A percentile compares a stretch with the other conserved stretches of the same genome.
Conservation (phyloP, 768 basidiomycete genomes). For the Botryobasidium botryosum region DNA sequence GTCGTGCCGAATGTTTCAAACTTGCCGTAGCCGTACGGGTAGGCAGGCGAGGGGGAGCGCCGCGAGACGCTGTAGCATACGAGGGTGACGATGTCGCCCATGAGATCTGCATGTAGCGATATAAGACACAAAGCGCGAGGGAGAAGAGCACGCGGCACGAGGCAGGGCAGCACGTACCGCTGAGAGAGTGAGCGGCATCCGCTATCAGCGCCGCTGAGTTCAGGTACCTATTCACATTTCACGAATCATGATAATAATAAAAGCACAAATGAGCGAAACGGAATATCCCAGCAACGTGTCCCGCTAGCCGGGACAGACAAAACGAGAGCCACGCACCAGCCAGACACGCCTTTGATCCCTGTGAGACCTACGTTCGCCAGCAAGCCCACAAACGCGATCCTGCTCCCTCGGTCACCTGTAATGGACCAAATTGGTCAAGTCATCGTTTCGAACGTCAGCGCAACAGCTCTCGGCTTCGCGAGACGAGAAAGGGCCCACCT, state of each 20-base stretch:
- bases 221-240: conserved; percentile 20
- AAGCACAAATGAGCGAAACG: background rate
- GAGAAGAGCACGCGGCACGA: conserved; percentile 8
- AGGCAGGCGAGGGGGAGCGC: conserved; percentile 56
- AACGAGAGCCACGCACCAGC: conserved; percentile 41
- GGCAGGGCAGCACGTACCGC: conserved; percentile 43
- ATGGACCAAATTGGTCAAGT: conserved; percentile 1
- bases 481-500: conserved; percentile 4
- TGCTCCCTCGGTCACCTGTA: conserved; percentile 62
- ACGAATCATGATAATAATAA: conserved; percentile 1
- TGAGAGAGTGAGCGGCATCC: conserved; percentile 83
- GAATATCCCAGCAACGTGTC: background rate
- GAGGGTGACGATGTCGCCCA: conserved; percentile 84
- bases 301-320: background rate
- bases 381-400: conserved; percentile 73
- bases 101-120: conserved; percentile 41
- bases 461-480: too few relatives aligned
- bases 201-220: conserved; percentile 85
- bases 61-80: conserved; percentile 78
- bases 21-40: conserved; percentile 79
- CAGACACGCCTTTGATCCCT: conserved; percentile 68
- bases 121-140: conserved; percentile 3
- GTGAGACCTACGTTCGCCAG: conserved; percentile 71
- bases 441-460: too few relatives aligned
- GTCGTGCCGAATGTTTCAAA: conserved; percentile 84